These are phyloP conservation scores for Ceratocystis albifundus DNA, from an alignment of 2,329 filamentous ascomycete genomes.

Conservation along the genomic window DNA sequence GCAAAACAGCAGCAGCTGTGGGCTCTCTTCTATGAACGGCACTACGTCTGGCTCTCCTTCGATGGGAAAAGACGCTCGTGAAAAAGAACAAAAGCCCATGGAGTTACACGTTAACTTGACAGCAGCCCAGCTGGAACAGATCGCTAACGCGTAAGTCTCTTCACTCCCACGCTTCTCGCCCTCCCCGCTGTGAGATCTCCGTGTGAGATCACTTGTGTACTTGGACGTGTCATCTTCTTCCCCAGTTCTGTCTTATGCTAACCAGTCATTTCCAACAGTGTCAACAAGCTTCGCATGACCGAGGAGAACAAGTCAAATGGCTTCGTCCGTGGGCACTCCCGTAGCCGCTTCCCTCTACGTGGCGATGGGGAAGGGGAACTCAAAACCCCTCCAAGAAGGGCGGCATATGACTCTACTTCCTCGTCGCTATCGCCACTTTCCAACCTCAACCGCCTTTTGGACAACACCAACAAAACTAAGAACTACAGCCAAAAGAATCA, in stretches of 20 bases:
- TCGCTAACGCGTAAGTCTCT: conserved; percentile 36
- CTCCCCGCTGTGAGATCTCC: too few relatives aligned
- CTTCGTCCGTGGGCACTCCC: neutral
- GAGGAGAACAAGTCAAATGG: neutral
- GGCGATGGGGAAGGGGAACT: neutral
- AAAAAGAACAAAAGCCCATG: conserved; percentile 33
- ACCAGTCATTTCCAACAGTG: neutral
- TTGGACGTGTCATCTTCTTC: too few relatives aligned
- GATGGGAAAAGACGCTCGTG: neutral
- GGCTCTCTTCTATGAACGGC: neutral
- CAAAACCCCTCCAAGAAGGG: neutral
- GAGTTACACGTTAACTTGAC: conserved; percentile 40
- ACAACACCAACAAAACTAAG: neutral
- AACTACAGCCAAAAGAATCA: neutral
- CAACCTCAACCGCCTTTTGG: neutral
- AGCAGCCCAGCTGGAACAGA: conserved; percentile 38
- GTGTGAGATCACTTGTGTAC: too few relatives aligned
- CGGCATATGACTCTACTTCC: neutral
- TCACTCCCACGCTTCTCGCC: too few relatives aligned
- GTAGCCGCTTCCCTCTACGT: neutral
- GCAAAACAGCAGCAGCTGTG: neutral
- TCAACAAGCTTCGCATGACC: neutral
- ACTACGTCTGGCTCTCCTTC: neutral
- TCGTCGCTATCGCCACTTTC: neutral
- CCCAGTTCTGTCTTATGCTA: neutral